phyloP scores from a whole-genome alignment of 805 yeast genomes.

The Monosporozyma solicola region DNA sequence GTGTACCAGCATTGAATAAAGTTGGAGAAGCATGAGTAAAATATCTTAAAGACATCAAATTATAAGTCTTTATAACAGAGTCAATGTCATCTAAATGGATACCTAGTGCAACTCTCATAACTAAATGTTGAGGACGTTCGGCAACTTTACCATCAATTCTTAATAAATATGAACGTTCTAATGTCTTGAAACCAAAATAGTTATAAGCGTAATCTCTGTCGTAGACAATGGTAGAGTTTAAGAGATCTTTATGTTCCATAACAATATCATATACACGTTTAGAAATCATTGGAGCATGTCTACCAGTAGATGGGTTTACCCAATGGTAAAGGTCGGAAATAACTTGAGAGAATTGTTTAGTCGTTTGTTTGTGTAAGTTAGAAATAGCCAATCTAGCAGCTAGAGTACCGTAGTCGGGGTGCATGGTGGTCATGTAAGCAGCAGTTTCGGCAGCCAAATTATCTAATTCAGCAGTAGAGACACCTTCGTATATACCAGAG shows the following conservation, averaged over 20 bases:
- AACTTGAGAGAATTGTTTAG: slow-evolving; percentile 68
- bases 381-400: slow-evolving; percentile 93
- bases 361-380: slow-evolving; percentile 83
- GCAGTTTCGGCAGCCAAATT: slow-evolving; percentile 88
- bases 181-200: slow-evolving; percentile 82
- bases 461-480: slow-evolving; percentile 73
- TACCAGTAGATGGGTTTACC: slow-evolving; percentile 63
- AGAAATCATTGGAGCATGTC: slow-evolving; percentile 48
- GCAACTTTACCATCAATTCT: slow-evolving; percentile 49
- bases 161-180: slow-evolving; percentile 74
- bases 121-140: slow-evolving; percentile 85
- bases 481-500: slow-evolving; percentile 78
- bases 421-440: slow-evolving; percentile 90
- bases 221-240: slow-evolving; percentile 61
- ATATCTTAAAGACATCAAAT: slow-evolving; percentile 73
- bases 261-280: slow-evolving; percentile 55
- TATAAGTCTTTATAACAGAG: slow-evolving; percentile 67
- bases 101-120: slow-evolving; percentile 85
- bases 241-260: slow-evolving; percentile 45
- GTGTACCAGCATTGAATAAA: slow-evolving; percentile 83
- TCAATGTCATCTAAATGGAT: slow-evolving; percentile 63
- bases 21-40: slow-evolving; percentile 95
- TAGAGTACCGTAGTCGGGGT: slow-evolving; percentile 90
- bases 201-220: slow-evolving; percentile 68
- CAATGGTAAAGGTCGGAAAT: slow-evolving; percentile 59